Base-by-base conservation (phyloP, 2,329 filamentous ascomycete genomes). In the Xylaria hypoxylon region DNA sequence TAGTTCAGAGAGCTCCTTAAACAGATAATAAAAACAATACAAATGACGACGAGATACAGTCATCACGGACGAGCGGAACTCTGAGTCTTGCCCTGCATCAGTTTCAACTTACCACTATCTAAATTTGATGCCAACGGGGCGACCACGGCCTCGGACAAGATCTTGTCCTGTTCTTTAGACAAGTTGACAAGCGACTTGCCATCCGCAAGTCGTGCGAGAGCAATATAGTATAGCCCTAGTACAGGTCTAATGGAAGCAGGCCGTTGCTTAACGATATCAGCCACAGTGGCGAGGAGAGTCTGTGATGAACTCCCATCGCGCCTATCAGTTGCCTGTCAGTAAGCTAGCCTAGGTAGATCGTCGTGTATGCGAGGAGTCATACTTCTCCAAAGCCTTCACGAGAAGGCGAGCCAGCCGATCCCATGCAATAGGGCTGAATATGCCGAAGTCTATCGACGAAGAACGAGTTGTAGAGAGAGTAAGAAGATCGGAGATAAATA, bases 401-500 rank as follows among this genome's bases (percentile, higher is more conserved):
- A 77, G 62, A 35, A 77, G 68, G 13, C 64, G 60, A 61, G 73
- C 74, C 44, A 77, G 59, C 45, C 71, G 69, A 60, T 74, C 70
- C 73, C 71, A 75, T 19, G 69, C 63, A 50, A 42, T 64, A 11
- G 45, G 59, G n/a, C 28, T 58, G 26, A 74, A 71, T 33, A 70
- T 62, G 42, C 60, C 67, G n/a, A 68, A 64, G 50, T 70, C 67
- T n/a, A 62, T 28, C 5, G 59, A 42, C 8, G 44, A 24, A 11
- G 51, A 48, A 3, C 44, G 52, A 33, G 26, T 24, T 15, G 62
- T 47, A 11, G 61, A 64, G 28, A 70, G 59, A 38, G 35, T 38
- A 17, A 57, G 58, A 48, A 85, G 74, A 67, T 86, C 84, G n/a
- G 73, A 71, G 44, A 81, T 78, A 63, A 89, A 83, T 28, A 73